Evolutionary conservation across 176 grass and related monocot species (phyloP), one percentile per base, ranked within the genome.

Genomic region (Elaeis guineensis): DNA sequence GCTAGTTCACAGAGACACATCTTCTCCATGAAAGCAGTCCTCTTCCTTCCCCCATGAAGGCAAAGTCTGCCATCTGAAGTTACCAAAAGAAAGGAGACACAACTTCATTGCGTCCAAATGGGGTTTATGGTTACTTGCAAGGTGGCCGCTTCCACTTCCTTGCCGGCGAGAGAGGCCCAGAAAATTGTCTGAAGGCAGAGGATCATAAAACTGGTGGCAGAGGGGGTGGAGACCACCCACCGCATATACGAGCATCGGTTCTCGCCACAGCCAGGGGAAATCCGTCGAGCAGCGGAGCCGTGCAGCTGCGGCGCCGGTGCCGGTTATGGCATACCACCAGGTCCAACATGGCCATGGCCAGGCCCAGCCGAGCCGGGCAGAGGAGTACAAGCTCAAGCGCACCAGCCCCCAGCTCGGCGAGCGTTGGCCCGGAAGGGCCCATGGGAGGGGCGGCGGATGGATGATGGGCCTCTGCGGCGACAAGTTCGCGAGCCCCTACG

Each of bases 401-500:
- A 65, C 70, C 11, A 30, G 59, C 55, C 59, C 77, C 18, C 73
- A 77, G 22, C 61, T 66, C n/a, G 79, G 67, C 21, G 60, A 78
- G 59, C 58, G 66, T 24, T 80, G 87, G 83, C 76, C 82, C 6
- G 67, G 5, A 6, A 5, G 28, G 28, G 28, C 18, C 9, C 35
- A 44, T 14, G 35, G 35, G 35, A 70, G 66, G 17, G 49, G 29
- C 48, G 59, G 35, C 11, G 53, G 22, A 18, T 25, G 70, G 44
- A 61, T 56, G 21, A 25, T 65, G 20, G 49, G 66, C 1, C 24
- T 61, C 28, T 44, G 67, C 52, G 54, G 77, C 5, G 83, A 95
- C 58, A 77, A 79, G 80, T 25, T 68, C 20, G 77, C 80, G 44
- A 94, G 74, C 54, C 58, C 78, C 21, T 85, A 95, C 19, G 89